phyloP scores from a whole-genome alignment of 257 asterid species.

The Nicotiana paniculata region DNA sequence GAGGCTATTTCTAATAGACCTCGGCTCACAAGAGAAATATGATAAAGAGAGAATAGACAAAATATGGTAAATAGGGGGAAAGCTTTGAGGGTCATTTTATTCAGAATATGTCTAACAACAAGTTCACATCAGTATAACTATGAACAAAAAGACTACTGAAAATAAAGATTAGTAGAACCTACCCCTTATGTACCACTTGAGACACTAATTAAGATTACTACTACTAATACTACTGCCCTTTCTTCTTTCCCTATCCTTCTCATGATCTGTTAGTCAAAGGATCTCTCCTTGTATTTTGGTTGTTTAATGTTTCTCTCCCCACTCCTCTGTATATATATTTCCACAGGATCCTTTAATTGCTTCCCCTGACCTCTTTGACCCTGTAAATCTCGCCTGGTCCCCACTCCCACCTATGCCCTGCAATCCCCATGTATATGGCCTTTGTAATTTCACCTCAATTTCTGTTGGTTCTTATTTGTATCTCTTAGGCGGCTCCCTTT shows the following conservation, averaged over 20 bases:
- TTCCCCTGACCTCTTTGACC: constrained; percentile 74
- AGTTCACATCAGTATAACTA: constrained; percentile 23
- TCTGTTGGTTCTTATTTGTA: neutral
- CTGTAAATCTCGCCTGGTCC: constrained; percentile 57
- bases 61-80: neutral
- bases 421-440: constrained; percentile 78
- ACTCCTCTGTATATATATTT: constrained; percentile 56
- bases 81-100: constrained; percentile 17
- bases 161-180: constrained; percentile 2
- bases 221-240: neutral
- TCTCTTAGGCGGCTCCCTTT: no score
- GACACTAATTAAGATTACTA: neutral
- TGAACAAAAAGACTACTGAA: constrained; percentile 12
- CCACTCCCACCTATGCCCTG: constrained; percentile 83
- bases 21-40: neutral
- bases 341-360: constrained; percentile 79
- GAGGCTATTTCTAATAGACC: no score
- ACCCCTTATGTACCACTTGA: constrained; percentile 13
- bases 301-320: constrained; percentile 32
- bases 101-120: constrained; percentile 11
- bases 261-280: constrained; percentile 35
- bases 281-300: constrained; percentile 12
- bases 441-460: constrained; percentile 67
- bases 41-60: neutral
- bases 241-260: neutral